These are phyloP conservation scores for Teratosphaeria epicoccoides DNA, from an alignment of 2,329 filamentous ascomycete species.

Conservation along the genomic window DNA sequence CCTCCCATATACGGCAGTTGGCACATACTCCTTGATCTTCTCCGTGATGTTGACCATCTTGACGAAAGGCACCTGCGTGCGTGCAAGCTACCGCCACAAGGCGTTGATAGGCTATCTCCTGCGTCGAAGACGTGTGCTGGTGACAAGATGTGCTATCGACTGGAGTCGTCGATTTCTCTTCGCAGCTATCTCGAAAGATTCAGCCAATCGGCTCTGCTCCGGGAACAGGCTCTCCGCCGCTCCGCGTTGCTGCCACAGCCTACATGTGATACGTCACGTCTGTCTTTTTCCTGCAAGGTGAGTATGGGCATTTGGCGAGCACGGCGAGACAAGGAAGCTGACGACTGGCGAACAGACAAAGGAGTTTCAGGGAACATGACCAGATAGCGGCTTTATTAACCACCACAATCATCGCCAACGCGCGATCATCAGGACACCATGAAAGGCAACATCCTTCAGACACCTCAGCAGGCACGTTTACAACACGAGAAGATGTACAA, in stretches of 20 bases:
- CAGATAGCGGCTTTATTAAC: neutral
- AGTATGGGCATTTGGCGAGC: neutral
- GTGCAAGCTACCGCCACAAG: neutral
- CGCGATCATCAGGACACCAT: neutral
- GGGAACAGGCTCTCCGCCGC: too few relatives aligned
- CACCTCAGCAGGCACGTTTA: slow-evolving; percentile 17
- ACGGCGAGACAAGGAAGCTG: too few relatives aligned
- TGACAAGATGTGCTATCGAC: neutral
- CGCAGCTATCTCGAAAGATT: neutral
- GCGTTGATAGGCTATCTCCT: neutral
- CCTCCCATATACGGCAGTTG: neutral
- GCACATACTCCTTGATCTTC: slow-evolving; percentile 92
- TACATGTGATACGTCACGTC: neutral
- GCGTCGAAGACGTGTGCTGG: neutral
- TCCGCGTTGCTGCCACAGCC: neutral
- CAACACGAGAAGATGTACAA: slow-evolving; percentile 33
- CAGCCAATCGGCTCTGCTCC: neutral
- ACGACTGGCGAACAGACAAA: too few relatives aligned
- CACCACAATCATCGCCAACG: neutral
- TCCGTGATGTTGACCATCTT: slow-evolving; percentile 98
- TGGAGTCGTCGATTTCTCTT: neutral
- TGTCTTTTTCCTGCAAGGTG: neutral
- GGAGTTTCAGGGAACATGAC: too few relatives aligned
- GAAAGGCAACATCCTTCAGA: slow-evolving; percentile 8
- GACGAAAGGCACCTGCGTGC: slow-evolving; percentile 12